Percentiles rank a stretch among this genome's conserved stretches.
These are phyloP conservation scores for Crithidia mellificae DNA, from an alignment of 208 protist species.

Conservation along the genomic window DNA sequence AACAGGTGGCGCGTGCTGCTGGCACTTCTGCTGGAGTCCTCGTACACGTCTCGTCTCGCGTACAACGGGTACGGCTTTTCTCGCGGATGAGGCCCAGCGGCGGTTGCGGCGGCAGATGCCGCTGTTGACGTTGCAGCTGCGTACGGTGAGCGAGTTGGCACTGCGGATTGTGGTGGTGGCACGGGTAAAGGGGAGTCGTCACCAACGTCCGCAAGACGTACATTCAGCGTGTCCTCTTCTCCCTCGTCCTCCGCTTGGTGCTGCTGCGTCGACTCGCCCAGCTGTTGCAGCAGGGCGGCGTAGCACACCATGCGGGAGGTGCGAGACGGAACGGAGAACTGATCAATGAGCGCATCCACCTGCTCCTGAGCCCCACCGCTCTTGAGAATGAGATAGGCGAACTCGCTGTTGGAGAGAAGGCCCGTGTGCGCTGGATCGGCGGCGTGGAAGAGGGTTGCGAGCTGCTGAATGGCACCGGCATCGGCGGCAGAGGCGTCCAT, in stretches of 20 bases:
- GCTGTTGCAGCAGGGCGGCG: conserved; percentile 27
- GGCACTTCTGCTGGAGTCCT: neutral
- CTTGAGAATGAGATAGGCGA: conserved; percentile 32
- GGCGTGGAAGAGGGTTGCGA: conserved; percentile 27
- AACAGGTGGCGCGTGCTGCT: neutral
- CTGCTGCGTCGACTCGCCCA: neutral
- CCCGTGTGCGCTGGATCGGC: conserved; percentile 27
- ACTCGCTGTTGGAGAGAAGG: conserved; percentile 37
- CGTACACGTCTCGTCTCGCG: too few species aligned
- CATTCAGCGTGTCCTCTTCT: neutral
- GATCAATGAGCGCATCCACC: conserved; percentile 37
- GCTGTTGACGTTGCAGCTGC: neutral
- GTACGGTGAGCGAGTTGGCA: too few species aligned
- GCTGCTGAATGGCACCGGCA: conserved; percentile 21
- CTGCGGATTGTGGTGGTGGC: too few species aligned
- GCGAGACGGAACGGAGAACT: conserved; percentile 23
- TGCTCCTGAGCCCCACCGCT: conserved; percentile 36
- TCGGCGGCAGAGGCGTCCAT: conserved; percentile 10
- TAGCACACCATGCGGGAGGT: conserved; percentile 28
- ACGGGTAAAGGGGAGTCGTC: conserved; percentile 19
- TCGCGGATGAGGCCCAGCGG: too few species aligned
- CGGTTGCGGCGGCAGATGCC: too few species aligned
- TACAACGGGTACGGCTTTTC: too few species aligned
- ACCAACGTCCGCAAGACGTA: too few species aligned
- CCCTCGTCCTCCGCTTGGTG: neutral